Evolutionary conservation across 2,329 filamentous ascomycete species (phyloP).

Genomic region (Aspergillus oerlinghausenensis): DNA sequence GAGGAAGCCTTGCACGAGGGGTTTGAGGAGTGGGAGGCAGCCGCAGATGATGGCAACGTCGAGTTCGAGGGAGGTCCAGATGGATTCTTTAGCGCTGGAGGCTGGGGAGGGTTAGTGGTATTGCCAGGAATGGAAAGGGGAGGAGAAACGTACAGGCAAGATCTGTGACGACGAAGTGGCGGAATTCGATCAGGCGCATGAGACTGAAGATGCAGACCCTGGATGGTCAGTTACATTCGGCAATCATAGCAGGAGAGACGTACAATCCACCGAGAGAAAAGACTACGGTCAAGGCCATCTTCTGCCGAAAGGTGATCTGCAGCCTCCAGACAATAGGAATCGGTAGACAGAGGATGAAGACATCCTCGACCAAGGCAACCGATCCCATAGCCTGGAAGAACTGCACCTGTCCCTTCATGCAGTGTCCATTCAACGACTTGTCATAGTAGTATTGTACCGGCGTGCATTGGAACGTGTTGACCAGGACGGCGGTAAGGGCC

Average conservation of each 20-base stretch:
- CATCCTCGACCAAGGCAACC: conserved; percentile 10
- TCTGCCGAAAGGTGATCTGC: conserved; percentile 8
- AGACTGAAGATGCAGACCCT: conserved; percentile 20
- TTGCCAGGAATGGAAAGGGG: not conserved
- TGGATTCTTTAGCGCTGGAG: conserved; percentile 19
- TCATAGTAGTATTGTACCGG: conserved; percentile 12
- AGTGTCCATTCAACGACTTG: conserved; percentile 7
- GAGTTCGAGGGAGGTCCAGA: conserved; percentile 19
- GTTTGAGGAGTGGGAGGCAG: conserved; percentile 15
- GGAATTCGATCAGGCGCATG: conserved; percentile 11
- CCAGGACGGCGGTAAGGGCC: conserved; percentile 7
- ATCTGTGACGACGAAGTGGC: conserved; percentile 6
- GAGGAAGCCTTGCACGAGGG: conserved; percentile 9
- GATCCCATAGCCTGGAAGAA: conserved; percentile 11
- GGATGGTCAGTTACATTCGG: not conserved
- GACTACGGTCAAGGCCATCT: conserved; percentile 7
- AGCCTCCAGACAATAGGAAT: conserved; percentile 7
- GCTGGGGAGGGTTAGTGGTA: not conserved
- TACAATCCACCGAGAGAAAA: conserved; percentile 9
- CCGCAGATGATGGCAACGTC: conserved; percentile 20
- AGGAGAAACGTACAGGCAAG: conserved; percentile 5
- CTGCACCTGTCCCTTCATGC: conserved; percentile 4
- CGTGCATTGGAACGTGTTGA: conserved; percentile 10
- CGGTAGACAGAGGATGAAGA: conserved; percentile 7
- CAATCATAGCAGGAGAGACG: too few relatives aligned